These are phyloP conservation scores for Rhizopogon vinicolor DNA, from an alignment of 768 basidiomycete genomes.

Conservation along the genomic window DNA sequence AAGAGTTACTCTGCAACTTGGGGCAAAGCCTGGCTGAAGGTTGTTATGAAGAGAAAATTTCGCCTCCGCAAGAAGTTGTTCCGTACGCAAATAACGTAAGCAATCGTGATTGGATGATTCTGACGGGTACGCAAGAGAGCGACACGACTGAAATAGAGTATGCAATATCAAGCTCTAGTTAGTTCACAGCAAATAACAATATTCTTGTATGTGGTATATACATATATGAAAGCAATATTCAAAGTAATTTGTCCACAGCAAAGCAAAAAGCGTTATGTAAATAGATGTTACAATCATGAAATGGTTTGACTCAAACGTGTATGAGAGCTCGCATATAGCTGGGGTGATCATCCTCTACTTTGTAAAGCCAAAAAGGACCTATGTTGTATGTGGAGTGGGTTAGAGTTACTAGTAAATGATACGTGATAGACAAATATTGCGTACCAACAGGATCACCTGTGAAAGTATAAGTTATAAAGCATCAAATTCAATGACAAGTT, in stretches of 20 bases:
- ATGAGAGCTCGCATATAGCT: conserved; percentile 27
- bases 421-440: conserved; percentile 9
- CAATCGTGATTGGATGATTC: not conserved
- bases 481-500: not conserved
- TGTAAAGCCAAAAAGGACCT: conserved; percentile 78
- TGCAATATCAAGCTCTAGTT: too few relatives aligned
- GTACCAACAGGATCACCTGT: conserved; percentile 63
- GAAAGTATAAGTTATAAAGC: not conserved
- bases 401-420: not conserved
- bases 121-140: too few relatives aligned
- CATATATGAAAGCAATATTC: conserved; percentile 1
- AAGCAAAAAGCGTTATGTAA: not conserved
- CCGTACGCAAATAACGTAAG: not conserved
- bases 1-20: conserved; percentile 49
- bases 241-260: not conserved
- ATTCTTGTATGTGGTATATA: conserved; percentile 31
- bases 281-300: not conserved
- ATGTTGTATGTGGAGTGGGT: not conserved
- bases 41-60: not conserved
- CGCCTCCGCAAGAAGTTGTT: not conserved
- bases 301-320: not conserved
- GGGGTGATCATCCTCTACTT: conserved; percentile 39
- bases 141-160: too few relatives aligned
- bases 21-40: conserved; percentile 26
- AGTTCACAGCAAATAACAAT: not conserved